Base-by-base conservation (phyloP, 2,329 filamentous ascomycete genomes). In the Hawksworthiomyces lignivorus region DNA sequence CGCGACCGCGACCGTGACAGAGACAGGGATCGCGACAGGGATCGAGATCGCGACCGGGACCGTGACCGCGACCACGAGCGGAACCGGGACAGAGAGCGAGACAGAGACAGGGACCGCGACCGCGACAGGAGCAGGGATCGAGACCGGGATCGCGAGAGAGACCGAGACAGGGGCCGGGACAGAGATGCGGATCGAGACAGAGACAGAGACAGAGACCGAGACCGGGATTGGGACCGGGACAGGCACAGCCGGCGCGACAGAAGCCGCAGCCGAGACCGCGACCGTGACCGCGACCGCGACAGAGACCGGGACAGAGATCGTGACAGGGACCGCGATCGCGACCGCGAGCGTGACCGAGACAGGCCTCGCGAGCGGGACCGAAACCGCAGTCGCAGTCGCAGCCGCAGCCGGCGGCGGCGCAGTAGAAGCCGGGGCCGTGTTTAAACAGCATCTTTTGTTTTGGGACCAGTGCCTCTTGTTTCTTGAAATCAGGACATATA, bases 121-220 rank as follows among this genome's bases (percentile, higher is more conserved):
- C 54, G 61, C 5, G 60, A 64, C 38, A 51, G 61, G 15, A 57
- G 63, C 11, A 44, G 62, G 8, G 57, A 60, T 27, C 43, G 59
- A 10, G 53, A 54, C 22, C 43, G 48, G 5, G 53, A 58, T 27
- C 47, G 50, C 1, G 49, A 50, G 36, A 33, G 54, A 10, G 52
- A 55, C 9, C 48, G 57, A 17, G 54, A 59, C 19, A 40, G 26
- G 48, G n/a, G n/a, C n/a, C n/a, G n/a, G n/a, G n/a, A 48, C 44
- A 49, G 49, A 40, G 47, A 53, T 35, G 5, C 50, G 31, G 53
- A 55, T 37, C 39, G 55, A 26, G 50, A 48, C 44, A 49, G 49
- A 41, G 46, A 52, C 35, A 32, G 49, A 8, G 46, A 48, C 28
- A 45, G 58, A 7, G 54, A 58, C 33, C 51, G 56, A 10, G 54